Percentiles rank a stretch among this genome's conserved stretches.
Evolutionary conservation across 768 basidiomycete genomes (phyloP).

Genomic region (Roridomyces roridus): DNA sequence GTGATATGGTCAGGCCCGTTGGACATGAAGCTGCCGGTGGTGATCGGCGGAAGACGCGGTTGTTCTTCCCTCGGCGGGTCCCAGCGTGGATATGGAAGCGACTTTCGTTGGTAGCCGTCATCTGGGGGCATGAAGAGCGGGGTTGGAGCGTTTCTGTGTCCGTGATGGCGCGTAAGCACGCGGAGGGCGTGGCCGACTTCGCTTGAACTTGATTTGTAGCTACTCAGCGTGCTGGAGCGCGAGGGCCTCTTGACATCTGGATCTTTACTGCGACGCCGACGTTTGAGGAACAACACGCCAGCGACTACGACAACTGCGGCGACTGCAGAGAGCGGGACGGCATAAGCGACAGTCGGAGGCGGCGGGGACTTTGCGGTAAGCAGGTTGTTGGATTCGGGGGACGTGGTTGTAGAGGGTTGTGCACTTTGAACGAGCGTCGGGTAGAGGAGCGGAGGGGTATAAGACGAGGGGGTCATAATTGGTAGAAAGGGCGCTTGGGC

Average conservation of each 20-base stretch:
- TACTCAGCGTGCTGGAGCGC: slow-evolving; percentile 20
- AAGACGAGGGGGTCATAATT: not conserved
- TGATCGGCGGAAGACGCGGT: slow-evolving; percentile 15
- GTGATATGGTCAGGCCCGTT: not conserved
- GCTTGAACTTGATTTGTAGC: slow-evolving; percentile 22
- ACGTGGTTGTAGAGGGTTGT: not conserved
- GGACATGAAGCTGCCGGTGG: slow-evolving; percentile 14
- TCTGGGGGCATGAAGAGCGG: slow-evolving; percentile 28
- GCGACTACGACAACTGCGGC: slow-evolving; percentile 38
- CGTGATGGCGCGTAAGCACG: slow-evolving; percentile 24
- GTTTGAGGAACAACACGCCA: slow-evolving; percentile 32
- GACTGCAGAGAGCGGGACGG: slow-evolving; percentile 41
- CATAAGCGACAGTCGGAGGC: slow-evolving; percentile 37
- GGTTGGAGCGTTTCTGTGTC: slow-evolving; percentile 21
- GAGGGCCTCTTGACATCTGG: slow-evolving; percentile 22
- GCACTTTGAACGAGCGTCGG: not conserved
- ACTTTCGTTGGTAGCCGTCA: not conserved
- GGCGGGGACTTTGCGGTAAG: slow-evolving; percentile 28
- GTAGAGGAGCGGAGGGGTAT: not conserved
- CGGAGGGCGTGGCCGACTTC: slow-evolving; percentile 27
- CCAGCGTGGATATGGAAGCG: slow-evolving; percentile 14
- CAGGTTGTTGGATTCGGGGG: slow-evolving; percentile 23
- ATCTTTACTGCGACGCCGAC: slow-evolving; percentile 34
- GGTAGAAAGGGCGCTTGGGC: slow-evolving; percentile 18
- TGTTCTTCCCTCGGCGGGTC: slow-evolving; percentile 3